These are phyloP conservation scores for Fusarium haematococcum DNA, from an alignment of 2,329 filamentous ascomycete genomes.

Conservation along the genomic window DNA sequence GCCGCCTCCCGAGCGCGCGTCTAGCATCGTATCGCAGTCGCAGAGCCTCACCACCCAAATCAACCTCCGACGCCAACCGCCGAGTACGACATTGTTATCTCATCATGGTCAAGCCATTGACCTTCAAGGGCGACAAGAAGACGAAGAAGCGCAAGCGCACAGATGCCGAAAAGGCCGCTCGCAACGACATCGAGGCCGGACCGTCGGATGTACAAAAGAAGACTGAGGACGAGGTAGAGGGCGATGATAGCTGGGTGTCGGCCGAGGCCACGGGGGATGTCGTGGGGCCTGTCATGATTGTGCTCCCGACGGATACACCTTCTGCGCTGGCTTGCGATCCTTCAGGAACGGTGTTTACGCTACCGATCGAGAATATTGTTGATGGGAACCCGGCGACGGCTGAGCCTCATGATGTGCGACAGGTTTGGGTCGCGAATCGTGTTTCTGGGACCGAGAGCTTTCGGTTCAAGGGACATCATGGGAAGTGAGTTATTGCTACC, in stretches of 20 bases:
- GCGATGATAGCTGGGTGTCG: conserved; percentile 92
- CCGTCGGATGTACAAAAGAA: conserved; percentile 30
- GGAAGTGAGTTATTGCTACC: conserved; percentile 66
- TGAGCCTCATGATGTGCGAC: conserved; percentile 94
- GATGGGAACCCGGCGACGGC: conserved; percentile 85
- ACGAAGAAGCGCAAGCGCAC: conserved; percentile 89
- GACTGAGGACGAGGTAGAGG: conserved; percentile 53
- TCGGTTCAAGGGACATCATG: conserved; percentile 91
- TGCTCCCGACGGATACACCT: conserved; percentile 79
- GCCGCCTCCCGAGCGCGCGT: conserved; percentile 45
- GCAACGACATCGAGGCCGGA: conserved; percentile 15
- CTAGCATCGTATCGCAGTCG: background rate
- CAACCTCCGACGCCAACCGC: conserved; percentile 10
- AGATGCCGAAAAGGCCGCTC: conserved; percentile 59
- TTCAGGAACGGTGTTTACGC: conserved; percentile 86
- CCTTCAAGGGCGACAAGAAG: conserved; percentile 98
- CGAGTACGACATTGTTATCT: background rate
- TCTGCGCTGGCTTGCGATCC: conserved; percentile 87
- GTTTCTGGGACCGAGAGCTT: conserved; percentile 85
- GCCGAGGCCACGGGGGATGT: conserved; percentile 82
- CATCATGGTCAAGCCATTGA: conserved; percentile 86
- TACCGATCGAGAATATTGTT: conserved; percentile 86
- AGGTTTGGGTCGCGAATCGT: conserved; percentile 92
- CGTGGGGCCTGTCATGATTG: conserved; percentile 83
- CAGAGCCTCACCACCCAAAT: conserved; percentile 12